These are phyloP conservation scores for Stachybotrys chlorohalonatus DNA, from an alignment of 2,329 filamentous ascomycete species.

Conservation along the genomic window DNA sequence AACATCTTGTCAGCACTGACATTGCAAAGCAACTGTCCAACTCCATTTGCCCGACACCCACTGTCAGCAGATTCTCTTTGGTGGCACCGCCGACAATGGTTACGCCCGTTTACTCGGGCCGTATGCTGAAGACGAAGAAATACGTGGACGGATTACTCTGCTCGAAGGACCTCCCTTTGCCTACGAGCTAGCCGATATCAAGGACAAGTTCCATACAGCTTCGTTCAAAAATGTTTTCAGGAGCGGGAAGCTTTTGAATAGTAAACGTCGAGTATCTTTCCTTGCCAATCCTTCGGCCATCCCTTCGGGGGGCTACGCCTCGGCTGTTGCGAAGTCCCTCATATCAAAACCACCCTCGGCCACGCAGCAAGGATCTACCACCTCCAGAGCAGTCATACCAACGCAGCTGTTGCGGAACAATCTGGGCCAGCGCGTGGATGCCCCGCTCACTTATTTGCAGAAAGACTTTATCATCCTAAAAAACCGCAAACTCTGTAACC, in stretches of 20 bases:
- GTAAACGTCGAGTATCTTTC: slow-evolving; percentile 9
- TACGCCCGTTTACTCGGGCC: slow-evolving; percentile 29
- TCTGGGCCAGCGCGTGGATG: slow-evolving; percentile 19
- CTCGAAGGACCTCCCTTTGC: slow-evolving; percentile 29
- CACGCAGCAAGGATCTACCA: not conserved
- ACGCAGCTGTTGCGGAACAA: slow-evolving; percentile 10
- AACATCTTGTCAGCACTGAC: slow-evolving; percentile 6
- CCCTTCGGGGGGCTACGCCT: slow-evolving; percentile 8
- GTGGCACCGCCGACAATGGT: slow-evolving; percentile 30
- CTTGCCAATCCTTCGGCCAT: slow-evolving; percentile 9
- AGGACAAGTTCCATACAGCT: slow-evolving; percentile 13
- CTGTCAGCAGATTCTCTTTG: slow-evolving; percentile 29
- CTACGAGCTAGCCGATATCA: slow-evolving; percentile 21
- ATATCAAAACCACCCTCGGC: not conserved
- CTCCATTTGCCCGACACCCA: slow-evolving; percentile 25
- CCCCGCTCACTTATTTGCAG: slow-evolving; percentile 8
- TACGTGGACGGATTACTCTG: slow-evolving; percentile 22
- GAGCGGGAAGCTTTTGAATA: slow-evolving; percentile 12
- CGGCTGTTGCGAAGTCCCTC: slow-evolving; percentile 4
- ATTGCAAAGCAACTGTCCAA: slow-evolving; percentile 18
- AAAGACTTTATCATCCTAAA: slow-evolving; percentile 14
- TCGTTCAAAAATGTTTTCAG: slow-evolving; percentile 15
- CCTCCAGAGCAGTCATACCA: not conserved
- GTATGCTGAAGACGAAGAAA: slow-evolving; percentile 13
- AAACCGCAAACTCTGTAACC: slow-evolving; percentile 21